Evolutionary conservation across 176 grass and related monocot genomes (phyloP).

Genomic region (Triticum aestivum): DNA sequence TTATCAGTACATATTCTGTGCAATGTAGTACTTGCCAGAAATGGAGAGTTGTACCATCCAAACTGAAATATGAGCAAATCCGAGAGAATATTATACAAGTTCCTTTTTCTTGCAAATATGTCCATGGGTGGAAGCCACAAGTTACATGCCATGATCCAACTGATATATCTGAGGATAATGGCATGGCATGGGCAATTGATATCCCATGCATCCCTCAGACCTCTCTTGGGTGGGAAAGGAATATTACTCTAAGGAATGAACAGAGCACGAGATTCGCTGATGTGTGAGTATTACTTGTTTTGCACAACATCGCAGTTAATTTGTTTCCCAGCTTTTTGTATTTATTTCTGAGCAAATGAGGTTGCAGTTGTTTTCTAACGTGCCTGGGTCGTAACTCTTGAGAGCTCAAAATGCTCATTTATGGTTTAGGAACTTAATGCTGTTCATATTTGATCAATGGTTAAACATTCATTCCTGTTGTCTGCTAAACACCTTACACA

Average conservation of each 20-base stretch:
- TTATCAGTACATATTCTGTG: constrained; percentile 51
- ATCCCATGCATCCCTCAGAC: constrained; percentile 49
- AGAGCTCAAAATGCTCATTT: constrained; percentile 1
- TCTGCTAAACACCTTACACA: neutral
- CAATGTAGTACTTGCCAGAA: constrained; percentile 71
- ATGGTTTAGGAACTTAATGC: neutral
- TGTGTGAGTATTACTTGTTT: constrained; percentile 47
- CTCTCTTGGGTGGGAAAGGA: constrained; percentile 68
- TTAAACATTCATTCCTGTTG: neutral
- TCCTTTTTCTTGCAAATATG: constrained; percentile 58
- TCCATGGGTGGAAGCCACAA: constrained; percentile 59
- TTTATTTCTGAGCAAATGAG: neutral
- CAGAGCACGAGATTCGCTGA: constrained; percentile 65
- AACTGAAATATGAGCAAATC: constrained; percentile 80
- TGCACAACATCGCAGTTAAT: neutral
- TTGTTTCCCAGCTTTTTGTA: neutral
- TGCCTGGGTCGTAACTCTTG: neutral
- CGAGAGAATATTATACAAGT: constrained; percentile 38
- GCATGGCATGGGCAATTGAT: constrained; percentile 70
- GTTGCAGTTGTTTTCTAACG: neutral
- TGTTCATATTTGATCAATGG: neutral
- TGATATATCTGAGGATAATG: constrained; percentile 61
- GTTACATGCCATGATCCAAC: constrained; percentile 51
- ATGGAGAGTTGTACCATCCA: constrained; percentile 65
- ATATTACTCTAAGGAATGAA: constrained; percentile 60